phyloP scores from a whole-genome alignment of 257 asterid species.

The Paulownia fortunei region DNA sequence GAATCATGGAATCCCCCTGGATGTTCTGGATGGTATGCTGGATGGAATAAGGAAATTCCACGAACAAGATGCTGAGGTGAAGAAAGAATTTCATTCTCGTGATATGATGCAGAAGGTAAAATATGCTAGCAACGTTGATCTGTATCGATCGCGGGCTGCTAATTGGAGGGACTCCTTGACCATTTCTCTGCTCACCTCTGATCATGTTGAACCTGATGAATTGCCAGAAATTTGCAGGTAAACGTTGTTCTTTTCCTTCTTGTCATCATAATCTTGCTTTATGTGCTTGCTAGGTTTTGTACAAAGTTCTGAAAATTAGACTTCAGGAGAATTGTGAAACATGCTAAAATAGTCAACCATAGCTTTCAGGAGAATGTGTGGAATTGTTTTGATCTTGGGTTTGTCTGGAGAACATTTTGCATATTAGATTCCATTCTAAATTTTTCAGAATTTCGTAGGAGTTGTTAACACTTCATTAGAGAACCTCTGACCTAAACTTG shows the following conservation, averaged over 20 bases:
- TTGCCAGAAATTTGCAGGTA: conserved; percentile 73
- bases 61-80: conserved; percentile 58
- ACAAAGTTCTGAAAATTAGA: too few species aligned
- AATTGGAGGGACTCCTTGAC: conserved; percentile 76
- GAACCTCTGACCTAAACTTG: too few species aligned
- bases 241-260: background rate
- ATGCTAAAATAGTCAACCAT: too few species aligned
- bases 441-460: too few species aligned
- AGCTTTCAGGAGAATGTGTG: too few species aligned
- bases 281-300: background rate
- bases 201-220: conserved; percentile 45
- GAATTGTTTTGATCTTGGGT: too few species aligned
- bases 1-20: conserved; percentile 60
- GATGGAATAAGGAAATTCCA: conserved; percentile 61
- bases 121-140: conserved; percentile 60
- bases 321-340: too few species aligned
- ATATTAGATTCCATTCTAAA: too few species aligned
- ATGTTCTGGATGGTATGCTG: conserved; percentile 56
- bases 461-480: too few species aligned
- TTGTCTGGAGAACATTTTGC: too few species aligned
- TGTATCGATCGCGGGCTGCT: conserved; percentile 54
- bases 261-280: background rate
- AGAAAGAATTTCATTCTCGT: conserved; percentile 44
- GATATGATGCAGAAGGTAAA: conserved; percentile 51
- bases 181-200: conserved; percentile 29